Conservation (phyloP, 2,329 filamentous ascomycete genomes). For the Fusarium multiceps region DNA sequence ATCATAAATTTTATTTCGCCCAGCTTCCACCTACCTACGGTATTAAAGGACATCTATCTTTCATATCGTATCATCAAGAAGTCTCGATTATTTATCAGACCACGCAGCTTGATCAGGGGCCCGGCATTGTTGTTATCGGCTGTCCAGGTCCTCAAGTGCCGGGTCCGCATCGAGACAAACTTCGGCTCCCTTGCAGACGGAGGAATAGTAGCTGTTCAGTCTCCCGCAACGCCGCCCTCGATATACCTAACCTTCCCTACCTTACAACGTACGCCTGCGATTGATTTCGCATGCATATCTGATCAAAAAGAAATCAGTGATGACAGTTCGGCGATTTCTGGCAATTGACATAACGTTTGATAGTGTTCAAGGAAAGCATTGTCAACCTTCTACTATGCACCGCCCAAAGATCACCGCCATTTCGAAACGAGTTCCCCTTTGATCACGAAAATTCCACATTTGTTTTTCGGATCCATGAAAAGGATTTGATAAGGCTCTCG, state of each 20-base stretch:
- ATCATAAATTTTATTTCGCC: not conserved
- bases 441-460: not conserved
- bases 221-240: not conserved
- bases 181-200: slow-evolving; percentile 5
- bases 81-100: not conserved
- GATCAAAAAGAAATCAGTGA: not conserved
- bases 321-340: not conserved
- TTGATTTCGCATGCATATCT: not conserved
- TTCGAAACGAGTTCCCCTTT: not conserved
- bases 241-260: not conserved
- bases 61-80: not conserved
- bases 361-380: not conserved
- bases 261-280: not conserved
- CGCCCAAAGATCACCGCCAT: not conserved
- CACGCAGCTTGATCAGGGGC: not conserved
- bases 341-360: not conserved
- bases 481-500: not conserved
- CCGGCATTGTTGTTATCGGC: not conserved
- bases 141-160: not conserved
- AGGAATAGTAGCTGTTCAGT: not conserved
- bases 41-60: not conserved
- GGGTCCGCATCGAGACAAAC: not conserved
- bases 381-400: not conserved
- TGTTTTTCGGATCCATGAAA: not conserved
- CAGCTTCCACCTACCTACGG: not conserved